Percentiles rank a stretch among this genome's conserved stretches.
These are phyloP conservation scores for Ustilago curta DNA, from an alignment of 1,284 basidiomycete genomes.

Conservation along the genomic window DNA sequence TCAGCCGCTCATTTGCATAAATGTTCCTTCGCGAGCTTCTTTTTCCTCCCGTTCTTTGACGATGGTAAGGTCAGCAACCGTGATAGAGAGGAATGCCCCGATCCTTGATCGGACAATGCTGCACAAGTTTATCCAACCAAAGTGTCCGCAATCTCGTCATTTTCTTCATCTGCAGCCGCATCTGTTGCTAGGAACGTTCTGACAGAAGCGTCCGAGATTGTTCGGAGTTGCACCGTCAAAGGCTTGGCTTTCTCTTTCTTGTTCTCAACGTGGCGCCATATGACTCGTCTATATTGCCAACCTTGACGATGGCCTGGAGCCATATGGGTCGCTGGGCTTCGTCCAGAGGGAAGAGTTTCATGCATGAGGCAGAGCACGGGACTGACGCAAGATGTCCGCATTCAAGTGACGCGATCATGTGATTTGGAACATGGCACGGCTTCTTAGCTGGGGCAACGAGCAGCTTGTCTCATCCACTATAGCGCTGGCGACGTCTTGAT, in stretches of 20 bases:
- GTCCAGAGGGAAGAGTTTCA: neutral
- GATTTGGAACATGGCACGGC: slow-evolving; percentile 9
- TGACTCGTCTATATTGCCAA: neutral
- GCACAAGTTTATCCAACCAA: neutral
- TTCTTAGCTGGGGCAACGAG: neutral
- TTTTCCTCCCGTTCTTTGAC: neutral
- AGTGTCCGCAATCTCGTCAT: neutral
- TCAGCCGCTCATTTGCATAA: neutral
- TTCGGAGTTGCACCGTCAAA: slow-evolving; percentile 5
- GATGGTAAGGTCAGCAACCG: neutral
- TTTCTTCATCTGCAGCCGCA: neutral
- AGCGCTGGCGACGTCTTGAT: too few species aligned
- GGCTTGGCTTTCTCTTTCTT: slow-evolving; percentile 11
- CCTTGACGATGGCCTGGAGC: neutral
- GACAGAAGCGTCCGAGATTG: slow-evolving; percentile 35
- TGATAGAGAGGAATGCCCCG: neutral
- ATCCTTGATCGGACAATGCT: neutral
- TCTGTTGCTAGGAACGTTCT: slow-evolving; percentile 8
- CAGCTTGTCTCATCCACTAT: too few species aligned
- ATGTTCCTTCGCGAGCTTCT: slow-evolving; percentile 3
- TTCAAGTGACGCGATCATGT: slow-evolving; percentile 21
- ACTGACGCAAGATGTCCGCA: neutral
- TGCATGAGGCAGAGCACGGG: neutral
- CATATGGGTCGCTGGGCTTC: neutral
- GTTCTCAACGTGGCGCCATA: slow-evolving; percentile 11